Conservation (phyloP, 495 filamentous ascomycete species). For the Neurospora cerealis region DNA sequence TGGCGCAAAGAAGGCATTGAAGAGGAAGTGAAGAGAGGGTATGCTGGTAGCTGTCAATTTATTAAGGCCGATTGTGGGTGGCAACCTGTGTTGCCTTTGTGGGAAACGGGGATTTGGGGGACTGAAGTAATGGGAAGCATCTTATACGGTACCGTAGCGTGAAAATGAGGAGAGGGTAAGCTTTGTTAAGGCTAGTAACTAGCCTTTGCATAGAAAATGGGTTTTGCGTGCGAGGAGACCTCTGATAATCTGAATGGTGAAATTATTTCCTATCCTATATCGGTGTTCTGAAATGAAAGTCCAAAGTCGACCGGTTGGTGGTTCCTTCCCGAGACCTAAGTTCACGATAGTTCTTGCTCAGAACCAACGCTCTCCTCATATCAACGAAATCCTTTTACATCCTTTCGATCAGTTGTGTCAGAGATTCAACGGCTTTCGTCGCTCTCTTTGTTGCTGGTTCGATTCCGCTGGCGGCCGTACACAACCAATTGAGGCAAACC, state of each 20-base stretch:
- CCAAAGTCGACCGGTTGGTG: too few species aligned
- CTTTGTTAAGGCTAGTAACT: not conserved
- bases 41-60: not conserved
- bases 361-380: too few species aligned
- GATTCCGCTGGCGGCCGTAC: too few species aligned
- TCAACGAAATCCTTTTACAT: too few species aligned
- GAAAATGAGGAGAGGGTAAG: not conserved
- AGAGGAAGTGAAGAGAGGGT: not conserved
- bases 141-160: not conserved
- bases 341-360: too few species aligned
- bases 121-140: not conserved
- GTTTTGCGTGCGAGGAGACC: not conserved
- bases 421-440: too few species aligned
- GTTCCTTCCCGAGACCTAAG: not conserved
- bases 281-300: not conserved
- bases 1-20: not conserved
- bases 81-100: not conserved
- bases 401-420: too few species aligned
- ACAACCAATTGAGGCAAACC: not conserved
- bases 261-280: not conserved
- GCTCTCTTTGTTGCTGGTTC: too few species aligned
- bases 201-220: not conserved
- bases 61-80: not conserved
- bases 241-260: not conserved
- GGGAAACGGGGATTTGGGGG: not conserved